Evolutionary conservation across 2,329 filamentous ascomycete species (phyloP).

Genomic region (Dothideomycetidae sp.): DNA sequence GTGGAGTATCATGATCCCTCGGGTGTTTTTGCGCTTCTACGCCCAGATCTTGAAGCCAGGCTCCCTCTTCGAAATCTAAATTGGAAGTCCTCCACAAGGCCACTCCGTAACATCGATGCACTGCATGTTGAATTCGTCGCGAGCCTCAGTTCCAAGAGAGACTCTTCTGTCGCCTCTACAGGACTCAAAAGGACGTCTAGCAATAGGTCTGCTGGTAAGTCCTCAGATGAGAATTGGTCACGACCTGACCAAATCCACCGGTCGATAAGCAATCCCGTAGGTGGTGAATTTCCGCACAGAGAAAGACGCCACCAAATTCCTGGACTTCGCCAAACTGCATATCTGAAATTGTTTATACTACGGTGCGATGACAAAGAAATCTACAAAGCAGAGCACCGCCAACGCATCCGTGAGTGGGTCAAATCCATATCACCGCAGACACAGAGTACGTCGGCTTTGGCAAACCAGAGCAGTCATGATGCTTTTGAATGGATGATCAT

Average conservation of each 20-base stretch:
- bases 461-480: slow-evolving; percentile 79
- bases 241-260: slow-evolving; percentile 1
- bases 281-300: slow-evolving; percentile 20
- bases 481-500: slow-evolving; percentile 92
- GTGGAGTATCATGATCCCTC: slow-evolving; percentile 95
- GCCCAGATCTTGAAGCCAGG: slow-evolving; percentile 60
- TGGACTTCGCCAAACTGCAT: slow-evolving; percentile 80
- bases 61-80: slow-evolving; percentile 83
- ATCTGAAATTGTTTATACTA: slow-evolving; percentile 78
- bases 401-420: slow-evolving; percentile 80
- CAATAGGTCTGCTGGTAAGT: slow-evolving; percentile 6
- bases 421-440: slow-evolving; percentile 55
- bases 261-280: slow-evolving; percentile 7
- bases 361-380: slow-evolving; percentile 91
- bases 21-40: slow-evolving; percentile 69
- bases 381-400: slow-evolving; percentile 69
- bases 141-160: slow-evolving; percentile 16
- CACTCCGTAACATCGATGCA: slow-evolving; percentile 82
- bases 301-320: slow-evolving; percentile 85
- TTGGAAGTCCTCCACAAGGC: slow-evolving; percentile 89
- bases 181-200: slow-evolving; percentile 7
- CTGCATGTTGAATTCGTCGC: slow-evolving; percentile 81
- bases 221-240: slow-evolving; percentile 5
- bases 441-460: slow-evolving; percentile 40
- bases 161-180: background rate